Evolutionary conservation across 2,329 filamentous ascomycete genomes (phyloP).

Genomic region (Calonectria crousiana): DNA sequence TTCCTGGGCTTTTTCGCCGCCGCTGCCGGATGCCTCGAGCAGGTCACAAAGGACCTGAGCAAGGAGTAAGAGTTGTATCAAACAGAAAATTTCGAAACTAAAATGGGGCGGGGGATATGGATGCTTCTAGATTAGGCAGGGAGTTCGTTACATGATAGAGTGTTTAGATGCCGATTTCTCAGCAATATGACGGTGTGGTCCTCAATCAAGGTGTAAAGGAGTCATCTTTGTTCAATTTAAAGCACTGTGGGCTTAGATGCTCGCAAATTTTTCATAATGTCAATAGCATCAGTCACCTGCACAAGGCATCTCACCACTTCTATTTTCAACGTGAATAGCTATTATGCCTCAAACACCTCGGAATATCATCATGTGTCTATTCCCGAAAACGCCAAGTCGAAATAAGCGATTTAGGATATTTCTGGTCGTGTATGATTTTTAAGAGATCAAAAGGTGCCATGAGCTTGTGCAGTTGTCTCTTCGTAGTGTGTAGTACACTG

Average conservation of each 20-base stretch:
- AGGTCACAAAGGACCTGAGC: constrained; percentile 10
- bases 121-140: constrained; percentile 9
- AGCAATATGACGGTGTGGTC: constrained; percentile 6
- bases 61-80: constrained; percentile 1
- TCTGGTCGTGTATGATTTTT: background rate
- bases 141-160: constrained; percentile 6
- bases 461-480: background rate
- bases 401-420: background rate
- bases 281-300: background rate
- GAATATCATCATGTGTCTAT: background rate
- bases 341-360: background rate
- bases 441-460: background rate
- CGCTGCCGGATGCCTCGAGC: constrained; percentile 68
- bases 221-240: background rate
- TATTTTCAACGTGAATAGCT: background rate
- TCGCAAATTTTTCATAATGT: background rate
- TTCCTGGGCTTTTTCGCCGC: constrained; percentile 69
- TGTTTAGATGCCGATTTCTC: constrained; percentile 11
- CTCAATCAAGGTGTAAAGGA: background rate
- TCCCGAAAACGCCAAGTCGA: background rate
- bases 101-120: background rate
- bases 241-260: background rate
- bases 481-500: background rate
- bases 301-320: background rate
- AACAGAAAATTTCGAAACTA: background rate